A percentile compares a stretch with the other conserved stretches of the same genome.
Evolutionary conservation across 768 basidiomycete genomes (phyloP).

Genomic region (Holtermanniella nyarrowii): DNA sequence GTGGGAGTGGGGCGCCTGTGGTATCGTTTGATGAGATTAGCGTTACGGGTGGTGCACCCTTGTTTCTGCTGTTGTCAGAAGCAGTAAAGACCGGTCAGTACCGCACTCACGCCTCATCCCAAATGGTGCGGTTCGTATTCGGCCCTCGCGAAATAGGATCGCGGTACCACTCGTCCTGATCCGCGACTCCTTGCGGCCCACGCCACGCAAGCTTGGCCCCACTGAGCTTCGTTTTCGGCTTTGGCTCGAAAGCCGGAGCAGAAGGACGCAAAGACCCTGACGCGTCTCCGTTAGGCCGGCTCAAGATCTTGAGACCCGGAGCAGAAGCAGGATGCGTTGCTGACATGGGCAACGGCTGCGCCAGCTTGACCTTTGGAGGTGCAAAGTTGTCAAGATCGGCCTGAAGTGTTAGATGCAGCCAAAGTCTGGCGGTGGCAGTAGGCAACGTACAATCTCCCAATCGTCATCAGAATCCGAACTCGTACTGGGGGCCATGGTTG

Average conservation of each 20-base stretch:
- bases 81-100: too few relatives aligned
- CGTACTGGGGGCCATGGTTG: too few relatives aligned
- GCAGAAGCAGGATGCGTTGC: constrained; percentile 12
- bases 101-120: constrained; percentile 19
- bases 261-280: background rate
- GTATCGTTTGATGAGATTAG: constrained; percentile 3
- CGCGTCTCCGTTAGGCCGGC: background rate
- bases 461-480: too few relatives aligned
- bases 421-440: background rate
- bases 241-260: background rate
- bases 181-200: background rate
- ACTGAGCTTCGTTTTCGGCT: background rate
- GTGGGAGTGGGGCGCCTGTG: constrained; percentile 3
- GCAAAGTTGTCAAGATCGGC: constrained; percentile 2
- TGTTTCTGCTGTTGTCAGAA: constrained; percentile 5
- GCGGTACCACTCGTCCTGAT: constrained; percentile 16
- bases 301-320: too few relatives aligned
- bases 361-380: constrained; percentile 1
- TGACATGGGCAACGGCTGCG: constrained; percentile 2
- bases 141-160: constrained; percentile 4
- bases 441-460: constrained; percentile 22
- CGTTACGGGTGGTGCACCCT: background rate
- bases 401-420: background rate
- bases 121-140: constrained; percentile 17
- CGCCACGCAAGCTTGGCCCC: background rate